Evolutionary conservation across 148 eudicot species (phyloP), one percentile per base, ranked within the genome.

Genomic region (Selenicereus undatus): DNA sequence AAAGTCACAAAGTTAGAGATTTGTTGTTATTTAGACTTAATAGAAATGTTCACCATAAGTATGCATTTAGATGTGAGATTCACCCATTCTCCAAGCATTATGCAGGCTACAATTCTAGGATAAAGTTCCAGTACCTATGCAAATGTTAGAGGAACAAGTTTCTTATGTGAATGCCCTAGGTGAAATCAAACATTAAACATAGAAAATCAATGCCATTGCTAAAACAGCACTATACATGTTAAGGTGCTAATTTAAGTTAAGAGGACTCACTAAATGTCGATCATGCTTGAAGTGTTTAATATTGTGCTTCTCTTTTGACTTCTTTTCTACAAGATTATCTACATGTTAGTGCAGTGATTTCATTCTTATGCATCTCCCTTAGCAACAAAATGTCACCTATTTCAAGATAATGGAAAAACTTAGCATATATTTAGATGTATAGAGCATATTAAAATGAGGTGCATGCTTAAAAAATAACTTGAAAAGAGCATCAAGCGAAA

Each of bases 281-380:
- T 83, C 88, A 81, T 76, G 91, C 88, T 93, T 93, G 52, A 85
- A 86, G 43, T 74, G 86, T 85, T 90, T 90, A 81, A 81, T 82
- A 81, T 88, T 88, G 83, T 80, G 96, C 90, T 92, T 92, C 82
- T 84, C 88, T 76, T 88, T 86, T 26, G 91, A 86, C 88, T 88
- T 90, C 91, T 90, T 88, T 51, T 91, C 96, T 94, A 91, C 51
- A 80, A 51, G 75, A 83, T 84, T 32, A 79, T 39, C 83, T 75
- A 77, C 75, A 56, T 29, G 78, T 82, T 81, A 86, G 76, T 74
- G 30, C 16, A 11, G 12, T 24, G 8, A 72, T 24, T 30, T 24
- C n/a, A 35, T 10, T n/a, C 13, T 65, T 32, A 11, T 24, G 70
- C 9, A 65, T 26, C 32, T 26, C 26, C 70, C 13, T 65, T n/a